A percentile compares a stretch with the other conserved stretches of the same genome.
Evolutionary conservation across 495 filamentous ascomycete species (phyloP).

Genomic region (Daldinia bambusicola): DNA sequence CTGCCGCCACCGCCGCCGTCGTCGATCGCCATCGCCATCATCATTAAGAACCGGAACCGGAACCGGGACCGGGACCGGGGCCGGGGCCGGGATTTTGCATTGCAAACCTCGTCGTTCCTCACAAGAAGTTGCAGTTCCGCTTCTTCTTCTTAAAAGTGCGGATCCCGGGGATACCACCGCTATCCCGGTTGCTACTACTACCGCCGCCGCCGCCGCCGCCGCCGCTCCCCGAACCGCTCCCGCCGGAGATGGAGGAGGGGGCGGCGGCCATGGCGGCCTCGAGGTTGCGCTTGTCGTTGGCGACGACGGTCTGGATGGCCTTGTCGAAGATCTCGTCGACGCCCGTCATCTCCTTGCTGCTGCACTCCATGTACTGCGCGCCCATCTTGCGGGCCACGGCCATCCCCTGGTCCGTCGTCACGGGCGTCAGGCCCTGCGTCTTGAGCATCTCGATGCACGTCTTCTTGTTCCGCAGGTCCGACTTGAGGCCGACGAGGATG

Average conservation of each 20-base stretch:
- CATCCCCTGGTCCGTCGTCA: constrained; percentile 88
- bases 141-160: constrained; percentile 67
- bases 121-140: constrained; percentile 77
- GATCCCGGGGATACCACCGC: constrained; percentile 48
- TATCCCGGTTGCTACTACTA: constrained; percentile 35
- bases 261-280: constrained; percentile 53
- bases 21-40: no score
- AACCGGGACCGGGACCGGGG: no score
- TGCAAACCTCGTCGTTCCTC: constrained; percentile 41
- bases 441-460: constrained; percentile 98
- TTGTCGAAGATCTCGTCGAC: constrained; percentile 94
- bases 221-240: neutral
- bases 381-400: constrained; percentile 91
- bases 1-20: no score
- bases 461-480: constrained; percentile 91
- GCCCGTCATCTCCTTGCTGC: constrained; percentile 94
- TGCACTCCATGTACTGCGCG: constrained; percentile 96
- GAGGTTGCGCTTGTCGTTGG: constrained; percentile 66
- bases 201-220: constrained; percentile 19
- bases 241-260: constrained; percentile 22
- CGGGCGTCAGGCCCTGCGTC: constrained; percentile 94
- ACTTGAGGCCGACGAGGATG: constrained; percentile 94
- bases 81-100: no score
- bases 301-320: constrained; percentile 87
- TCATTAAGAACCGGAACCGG: no score